phyloP scores from a whole-genome alignment of 2,329 filamentous ascomycete genomes.

The Emericellopsis atlantica region DNA sequence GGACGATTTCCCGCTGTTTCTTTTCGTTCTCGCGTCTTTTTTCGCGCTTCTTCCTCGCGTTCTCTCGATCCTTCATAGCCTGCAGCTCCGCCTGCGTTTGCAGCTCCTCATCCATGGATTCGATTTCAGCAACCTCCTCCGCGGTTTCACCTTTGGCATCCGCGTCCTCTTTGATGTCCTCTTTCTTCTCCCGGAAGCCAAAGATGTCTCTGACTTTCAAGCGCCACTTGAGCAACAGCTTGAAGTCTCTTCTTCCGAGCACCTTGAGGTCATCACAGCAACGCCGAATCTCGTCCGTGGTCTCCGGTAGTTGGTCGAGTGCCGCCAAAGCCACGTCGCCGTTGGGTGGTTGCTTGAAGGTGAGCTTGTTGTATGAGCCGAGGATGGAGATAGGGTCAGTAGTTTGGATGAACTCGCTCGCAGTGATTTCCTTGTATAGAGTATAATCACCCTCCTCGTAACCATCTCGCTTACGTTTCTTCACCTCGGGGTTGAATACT shows the following conservation, averaged over 20 bases:
- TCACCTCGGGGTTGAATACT: conserved; percentile 93
- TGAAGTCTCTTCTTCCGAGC: conserved; percentile 88
- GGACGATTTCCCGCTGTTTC: conserved; percentile 88
- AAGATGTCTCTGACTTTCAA: conserved; percentile 83
- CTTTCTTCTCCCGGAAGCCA: conserved; percentile 69
- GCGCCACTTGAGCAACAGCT: conserved; percentile 78
- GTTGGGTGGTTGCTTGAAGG: conserved; percentile 67
- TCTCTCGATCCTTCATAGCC: conserved; percentile 67
- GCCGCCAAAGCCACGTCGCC: conserved; percentile 80
- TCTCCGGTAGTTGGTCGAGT: conserved; percentile 74
- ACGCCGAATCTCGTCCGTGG: conserved; percentile 65
- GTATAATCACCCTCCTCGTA: conserved; percentile 94
- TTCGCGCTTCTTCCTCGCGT: conserved; percentile 66
- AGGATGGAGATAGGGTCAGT: conserved; percentile 87
- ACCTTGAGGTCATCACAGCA: conserved; percentile 81
- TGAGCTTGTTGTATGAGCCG: conserved; percentile 71
- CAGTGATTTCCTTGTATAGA: conserved; percentile 79
- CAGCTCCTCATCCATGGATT: conserved; percentile 89
- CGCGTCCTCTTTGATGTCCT: conserved; percentile 21
- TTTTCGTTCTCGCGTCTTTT: conserved; percentile 80
- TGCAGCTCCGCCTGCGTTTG: conserved; percentile 81
- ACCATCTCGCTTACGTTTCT: conserved; percentile 95
- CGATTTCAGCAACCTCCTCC: conserved; percentile 69
- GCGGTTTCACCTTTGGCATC: conserved; percentile 37
- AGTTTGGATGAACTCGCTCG: conserved; percentile 89